A percentile compares a stretch with the other conserved stretches of the same genome.
Conservation (phyloP, 2,329 filamentous ascomycete species). For the Aspergillus awamori region DNA sequence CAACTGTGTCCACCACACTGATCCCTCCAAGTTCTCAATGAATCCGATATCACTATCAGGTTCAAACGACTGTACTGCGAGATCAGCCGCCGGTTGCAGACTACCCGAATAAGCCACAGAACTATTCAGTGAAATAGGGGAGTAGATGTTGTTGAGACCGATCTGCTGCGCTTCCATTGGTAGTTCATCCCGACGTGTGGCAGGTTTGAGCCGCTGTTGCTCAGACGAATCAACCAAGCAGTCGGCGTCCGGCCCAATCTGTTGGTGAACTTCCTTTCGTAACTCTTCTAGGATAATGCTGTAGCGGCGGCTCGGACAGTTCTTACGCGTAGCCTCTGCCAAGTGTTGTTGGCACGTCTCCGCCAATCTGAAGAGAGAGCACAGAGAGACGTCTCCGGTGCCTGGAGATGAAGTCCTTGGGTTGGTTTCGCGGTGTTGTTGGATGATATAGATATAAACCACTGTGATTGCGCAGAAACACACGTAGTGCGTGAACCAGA, state of each 20-base stretch:
- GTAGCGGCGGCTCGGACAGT: conserved; percentile 52
- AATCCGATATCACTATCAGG: conserved; percentile 31
- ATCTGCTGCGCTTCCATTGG: conserved; percentile 8
- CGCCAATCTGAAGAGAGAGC: conserved; percentile 45
- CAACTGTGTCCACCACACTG: conserved; percentile 43
- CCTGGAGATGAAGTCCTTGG: conserved; percentile 21
- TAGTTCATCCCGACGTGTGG: conserved; percentile 3
- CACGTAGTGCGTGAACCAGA: conserved; percentile 50
- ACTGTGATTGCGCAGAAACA: conserved; percentile 48
- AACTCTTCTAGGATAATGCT: conserved; percentile 54
- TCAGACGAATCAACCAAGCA: conserved; percentile 2
- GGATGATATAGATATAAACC: conserved; percentile 48
- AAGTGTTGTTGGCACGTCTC: conserved; percentile 51
- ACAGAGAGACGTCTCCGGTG: conserved; percentile 24
- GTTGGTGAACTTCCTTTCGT: conserved; percentile 45
- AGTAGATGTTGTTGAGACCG: neutral
- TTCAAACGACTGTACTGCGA: conserved; percentile 22
- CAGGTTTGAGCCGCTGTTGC: neutral
- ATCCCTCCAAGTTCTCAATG: conserved; percentile 41
- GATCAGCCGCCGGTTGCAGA: conserved; percentile 23
- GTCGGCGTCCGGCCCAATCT: conserved; percentile 28
- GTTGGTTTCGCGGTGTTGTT: conserved; percentile 35
- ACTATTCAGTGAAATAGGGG: conserved; percentile 17
- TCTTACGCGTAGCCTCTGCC: conserved; percentile 50
- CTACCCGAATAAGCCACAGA: conserved; percentile 21